Base-by-base conservation (phyloP, 306 rosid species). In the Begonia peltatifolia region DNA sequence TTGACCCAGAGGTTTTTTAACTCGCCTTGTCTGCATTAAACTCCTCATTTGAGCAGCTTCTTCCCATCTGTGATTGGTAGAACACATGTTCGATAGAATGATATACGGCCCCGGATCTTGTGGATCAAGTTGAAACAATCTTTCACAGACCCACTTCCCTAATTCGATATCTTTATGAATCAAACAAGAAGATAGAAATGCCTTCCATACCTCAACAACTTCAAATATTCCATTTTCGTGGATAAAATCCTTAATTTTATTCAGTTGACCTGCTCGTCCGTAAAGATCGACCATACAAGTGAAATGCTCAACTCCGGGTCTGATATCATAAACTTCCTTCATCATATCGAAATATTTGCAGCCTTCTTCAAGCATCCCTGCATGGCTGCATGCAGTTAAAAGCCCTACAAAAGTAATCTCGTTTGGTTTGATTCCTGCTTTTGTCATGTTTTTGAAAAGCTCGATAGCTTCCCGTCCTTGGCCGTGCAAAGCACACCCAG, bases 241-340 rank as follows among this genome's bases (percentile, higher is more conserved):
- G 65, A 90, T 80, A 46, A 90, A 83, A 48, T 73, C 74, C 53
- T 80, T 82, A 25, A 74, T 67, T 73, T 85, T 83, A 44, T 43
- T 56, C 63, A 90, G 71, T 47, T 13, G 59, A 64, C 97, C 95
- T 4, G 95, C 90, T 65, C 94, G 79, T 42, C 97, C 95, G 52
- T 71, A 90, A 63, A 90, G 85, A 83, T 90, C 93, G 54, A 76
- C 90, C 94, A 90, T 90, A 73, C 80, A 83, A 50, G 94, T 79
- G 61, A 51, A 80, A 67, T 84, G 87, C 62, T 90, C 94, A 47
- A 75, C 66, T 68, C 67, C 80, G 0, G 90, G 94, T 47, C 69
- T 62, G 42, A 85, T 80, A 71, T 55, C 54, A 50, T 72, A 83
- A 55, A 50, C 68, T 71, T 78, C 76, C 71, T 76, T 74, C 97